These are phyloP conservation scores for Geranium brycei DNA, from an alignment of 345 rosid species.

Conservation along the genomic window DNA sequence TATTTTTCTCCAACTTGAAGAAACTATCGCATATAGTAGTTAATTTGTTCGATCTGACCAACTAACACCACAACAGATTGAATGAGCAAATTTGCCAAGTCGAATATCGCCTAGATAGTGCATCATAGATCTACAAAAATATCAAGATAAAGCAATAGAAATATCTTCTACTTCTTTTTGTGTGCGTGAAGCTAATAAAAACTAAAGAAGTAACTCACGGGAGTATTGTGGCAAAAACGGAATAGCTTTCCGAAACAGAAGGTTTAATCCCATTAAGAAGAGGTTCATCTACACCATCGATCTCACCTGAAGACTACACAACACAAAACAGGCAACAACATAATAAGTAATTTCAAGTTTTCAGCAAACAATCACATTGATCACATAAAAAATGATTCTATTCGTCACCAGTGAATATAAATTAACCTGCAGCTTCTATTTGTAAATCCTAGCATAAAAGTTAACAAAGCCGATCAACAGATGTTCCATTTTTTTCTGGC, in stretches of 20 bases:
- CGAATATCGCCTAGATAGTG: too few species aligned
- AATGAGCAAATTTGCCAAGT: background rate
- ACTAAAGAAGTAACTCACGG: slow-evolving; percentile 41
- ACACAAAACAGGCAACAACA: slow-evolving; percentile 26
- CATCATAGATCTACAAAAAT: too few species aligned
- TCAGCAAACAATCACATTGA: too few species aligned
- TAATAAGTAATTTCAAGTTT: background rate
- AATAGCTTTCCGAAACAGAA: slow-evolving; percentile 39
- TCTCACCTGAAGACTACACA: slow-evolving; percentile 60
- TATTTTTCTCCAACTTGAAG: background rate
- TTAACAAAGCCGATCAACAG: background rate
- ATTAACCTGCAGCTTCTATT: background rate
- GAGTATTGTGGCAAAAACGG: slow-evolving; percentile 46
- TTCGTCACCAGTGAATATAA: background rate
- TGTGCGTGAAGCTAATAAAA: too few species aligned
- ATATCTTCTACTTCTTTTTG: too few species aligned
- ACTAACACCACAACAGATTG: background rate
- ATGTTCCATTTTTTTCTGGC: background rate
- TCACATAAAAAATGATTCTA: background rate
- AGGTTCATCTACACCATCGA: slow-evolving; percentile 43
- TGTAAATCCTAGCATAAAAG: background rate
- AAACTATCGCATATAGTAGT: background rate
- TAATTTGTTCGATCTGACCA: background rate
- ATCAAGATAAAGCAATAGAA: background rate
- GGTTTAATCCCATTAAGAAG: slow-evolving; percentile 31